A percentile compares a stretch with the other conserved stretches of the same genome.
phyloP scores from a whole-genome alignment of 129 eudicot species.

The Erigeron canadensis region DNA sequence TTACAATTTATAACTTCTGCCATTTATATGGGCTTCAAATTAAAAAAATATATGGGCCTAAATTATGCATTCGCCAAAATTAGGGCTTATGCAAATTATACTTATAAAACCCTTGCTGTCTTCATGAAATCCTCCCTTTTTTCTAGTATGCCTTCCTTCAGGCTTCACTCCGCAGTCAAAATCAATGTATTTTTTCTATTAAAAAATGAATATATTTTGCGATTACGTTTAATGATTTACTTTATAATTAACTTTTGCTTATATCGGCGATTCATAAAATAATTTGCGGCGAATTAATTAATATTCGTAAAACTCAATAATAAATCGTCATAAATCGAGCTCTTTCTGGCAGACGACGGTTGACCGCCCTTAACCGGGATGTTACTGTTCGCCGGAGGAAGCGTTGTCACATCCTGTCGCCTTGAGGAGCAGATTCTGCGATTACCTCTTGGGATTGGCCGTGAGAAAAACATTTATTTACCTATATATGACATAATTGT shows the following conservation, averaged over 20 bases:
- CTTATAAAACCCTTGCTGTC: background rate
- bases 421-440: slow-evolving; percentile 42
- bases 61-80: background rate
- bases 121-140: no score
- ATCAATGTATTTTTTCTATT: no score
- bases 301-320: background rate
- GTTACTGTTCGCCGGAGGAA: slow-evolving; percentile 12
- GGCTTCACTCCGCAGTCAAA: no score
- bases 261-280: background rate
- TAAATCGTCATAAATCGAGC: background rate
- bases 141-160: no score
- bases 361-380: background rate
- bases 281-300: background rate
- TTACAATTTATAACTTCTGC: no score
- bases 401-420: slow-evolving; percentile 43
- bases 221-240: no score
- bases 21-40: no score
- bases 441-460: slow-evolving; percentile 39
- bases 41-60: background rate
- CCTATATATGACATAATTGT: background rate
- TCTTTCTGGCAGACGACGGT: background rate
- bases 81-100: background rate
- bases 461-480: slow-evolving; percentile 35
- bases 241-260: background rate
- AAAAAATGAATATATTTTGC: no score